Conservation (phyloP, 2,329 filamentous ascomycete genomes). For the Graphiopsis chlorocephala region DNA sequence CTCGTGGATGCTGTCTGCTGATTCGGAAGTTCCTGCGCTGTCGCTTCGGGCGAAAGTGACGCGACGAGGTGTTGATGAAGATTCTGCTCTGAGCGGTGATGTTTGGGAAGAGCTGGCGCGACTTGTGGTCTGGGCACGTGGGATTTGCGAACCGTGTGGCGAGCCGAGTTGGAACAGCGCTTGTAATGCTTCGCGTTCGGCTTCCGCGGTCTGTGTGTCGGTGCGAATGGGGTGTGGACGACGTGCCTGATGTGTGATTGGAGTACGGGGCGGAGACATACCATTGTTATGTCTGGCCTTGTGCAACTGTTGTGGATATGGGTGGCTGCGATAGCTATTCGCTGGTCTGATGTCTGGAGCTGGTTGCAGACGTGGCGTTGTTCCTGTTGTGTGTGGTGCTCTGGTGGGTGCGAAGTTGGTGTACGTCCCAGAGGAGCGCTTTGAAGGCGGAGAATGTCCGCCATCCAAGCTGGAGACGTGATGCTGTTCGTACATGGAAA, state of each 20-base stretch:
- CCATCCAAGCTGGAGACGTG: conserved; percentile 1
- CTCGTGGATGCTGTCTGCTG: conserved; percentile 4
- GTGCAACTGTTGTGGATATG: conserved; percentile 4
- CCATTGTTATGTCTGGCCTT: conserved; percentile 5
- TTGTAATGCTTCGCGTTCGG: conserved; percentile 77
- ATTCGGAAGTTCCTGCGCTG: conserved; percentile 20
- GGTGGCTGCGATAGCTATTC: conserved; percentile 13
- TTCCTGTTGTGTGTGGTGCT: conserved; percentile 7
- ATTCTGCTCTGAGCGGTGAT: conserved; percentile 26
- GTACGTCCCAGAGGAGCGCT: conserved; percentile 33
- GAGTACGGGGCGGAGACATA: conserved; percentile 35
- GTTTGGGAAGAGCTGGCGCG: conserved; percentile 24
- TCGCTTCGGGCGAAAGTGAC: conserved; percentile 31
- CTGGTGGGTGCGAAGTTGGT: conserved; percentile 17
- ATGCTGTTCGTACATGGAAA: conserved; percentile 26
- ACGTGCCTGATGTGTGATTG: conserved; percentile 25
- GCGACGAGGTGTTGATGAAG: conserved; percentile 24
- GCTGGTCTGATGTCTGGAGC: conserved; percentile 32
- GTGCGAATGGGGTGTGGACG: conserved; percentile 59
- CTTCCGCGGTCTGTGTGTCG: conserved; percentile 64
- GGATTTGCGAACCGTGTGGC: conserved; percentile 39
- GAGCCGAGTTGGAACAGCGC: conserved; percentile 74
- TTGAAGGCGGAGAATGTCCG: conserved; percentile 30
- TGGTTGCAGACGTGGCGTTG: conserved; percentile 26
- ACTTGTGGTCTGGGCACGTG: conserved; percentile 19